Conservation (phyloP, 768 basidiomycete species). For the Guyanaporus albipodus region DNA sequence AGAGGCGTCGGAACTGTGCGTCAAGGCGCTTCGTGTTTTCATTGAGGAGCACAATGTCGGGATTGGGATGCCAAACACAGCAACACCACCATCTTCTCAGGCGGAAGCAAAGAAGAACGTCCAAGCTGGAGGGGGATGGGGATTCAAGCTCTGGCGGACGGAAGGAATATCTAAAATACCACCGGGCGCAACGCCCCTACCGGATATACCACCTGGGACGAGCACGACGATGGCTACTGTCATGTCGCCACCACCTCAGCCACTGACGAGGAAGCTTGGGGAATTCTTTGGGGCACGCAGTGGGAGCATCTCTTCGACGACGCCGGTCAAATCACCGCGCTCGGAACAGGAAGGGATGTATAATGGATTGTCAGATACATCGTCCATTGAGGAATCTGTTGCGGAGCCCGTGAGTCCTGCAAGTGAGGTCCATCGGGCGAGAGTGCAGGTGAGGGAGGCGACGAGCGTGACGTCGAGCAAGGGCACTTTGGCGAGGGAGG, state of each 20-base stretch:
- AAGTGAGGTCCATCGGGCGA: conserved; percentile 24
- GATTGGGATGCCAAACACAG: conserved; percentile 12
- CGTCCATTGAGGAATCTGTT: conserved; percentile 36
- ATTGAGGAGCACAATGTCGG: conserved; percentile 74
- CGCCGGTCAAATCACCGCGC: conserved; percentile 23
- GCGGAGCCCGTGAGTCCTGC: conserved; percentile 33
- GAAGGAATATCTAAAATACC: conserved; percentile 31
- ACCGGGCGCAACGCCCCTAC: conserved; percentile 26
- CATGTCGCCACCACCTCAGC: conserved; percentile 33
- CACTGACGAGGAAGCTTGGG: conserved; percentile 62
- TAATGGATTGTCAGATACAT: conserved; percentile 32
- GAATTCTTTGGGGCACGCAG: conserved; percentile 62
- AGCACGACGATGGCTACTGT: conserved; percentile 21
- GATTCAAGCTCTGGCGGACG: conserved; percentile 67
- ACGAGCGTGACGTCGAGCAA: conserved; percentile 27
- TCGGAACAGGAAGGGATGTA: conserved; percentile 25
- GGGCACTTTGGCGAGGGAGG: conserved; percentile 24
- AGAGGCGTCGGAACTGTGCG: conserved; percentile 83
- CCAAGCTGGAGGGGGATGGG: conserved; percentile 47
- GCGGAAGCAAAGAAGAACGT: conserved; percentile 32
- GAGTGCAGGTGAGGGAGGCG: conserved; percentile 30
- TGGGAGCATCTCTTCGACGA: conserved; percentile 47
- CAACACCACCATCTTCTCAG: conserved; percentile 19
- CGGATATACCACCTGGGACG: conserved; percentile 20
- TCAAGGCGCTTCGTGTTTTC: conserved; percentile 77